Base-by-base conservation (phyloP, 192 early-diverging fungal species). In the Linnemannia zychae region DNA sequence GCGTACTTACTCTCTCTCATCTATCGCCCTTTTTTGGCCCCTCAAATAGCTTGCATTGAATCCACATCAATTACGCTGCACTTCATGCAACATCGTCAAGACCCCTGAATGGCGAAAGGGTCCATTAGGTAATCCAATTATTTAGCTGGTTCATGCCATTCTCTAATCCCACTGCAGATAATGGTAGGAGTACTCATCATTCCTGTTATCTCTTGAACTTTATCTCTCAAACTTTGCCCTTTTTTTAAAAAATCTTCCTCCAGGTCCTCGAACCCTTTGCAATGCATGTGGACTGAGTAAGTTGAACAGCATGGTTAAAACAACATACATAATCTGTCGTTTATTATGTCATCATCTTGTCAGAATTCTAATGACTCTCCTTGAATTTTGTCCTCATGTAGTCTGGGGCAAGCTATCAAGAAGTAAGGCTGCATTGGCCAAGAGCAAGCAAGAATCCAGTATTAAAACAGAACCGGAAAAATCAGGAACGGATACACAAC, bases 71-170 rank as follows among this genome's bases (percentile, higher is more conserved):
- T 63, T 75, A 24, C 77, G 74, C 28, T 85, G 83, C 28, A 79
- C 83, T 0, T 79, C 83, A 1, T 85, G 83, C 47, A 85, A 85
- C 74, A 85, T 71, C 46, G 77, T 85, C 73, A 85, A 85, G 50
- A 85, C 83, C 0, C 83, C 83, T 34, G 83, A 85, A n/a, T 85
- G 83, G 83, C 78, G 83, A 76, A 85, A 85, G 70, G 83, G 83
- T 24, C 83, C 83, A 36, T 28, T 85, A 28, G 83, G 83, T 85
- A 71, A 71, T 13, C 34, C 11, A 22, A 3, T 16, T 3, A 24
- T 47, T 22, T n/a, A 57, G 18, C 12, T 47, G 24, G 7, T 15
- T 3, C 48, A 22, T n/a, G 12, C 13, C 31, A 40, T 65, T 71
- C n/a, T 46, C 20, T 71, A 24, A 7, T 13, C 13, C 9, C 22